Percentiles rank a stretch among this genome's conserved stretches.
Evolutionary conservation across 441 rosid genomes (phyloP).

Genomic region (Erysimum cheiri): DNA sequence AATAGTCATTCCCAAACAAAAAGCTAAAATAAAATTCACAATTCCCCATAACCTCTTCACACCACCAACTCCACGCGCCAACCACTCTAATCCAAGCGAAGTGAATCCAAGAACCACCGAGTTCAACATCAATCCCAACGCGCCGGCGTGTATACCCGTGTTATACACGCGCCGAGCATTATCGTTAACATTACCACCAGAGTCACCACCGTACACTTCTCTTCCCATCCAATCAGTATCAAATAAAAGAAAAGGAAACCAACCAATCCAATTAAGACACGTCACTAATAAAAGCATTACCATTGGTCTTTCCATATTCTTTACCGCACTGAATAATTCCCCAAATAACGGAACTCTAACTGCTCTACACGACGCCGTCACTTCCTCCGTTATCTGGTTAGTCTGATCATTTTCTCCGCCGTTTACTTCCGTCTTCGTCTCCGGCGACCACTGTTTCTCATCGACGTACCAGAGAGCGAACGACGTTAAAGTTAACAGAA

Average conservation of each 20-base stretch:
- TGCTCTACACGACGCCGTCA: background rate
- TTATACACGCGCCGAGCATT: constrained; percentile 48
- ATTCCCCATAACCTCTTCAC: constrained; percentile 72
- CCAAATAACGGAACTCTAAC: constrained; percentile 49
- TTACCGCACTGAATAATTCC: constrained; percentile 54
- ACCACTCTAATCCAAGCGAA: constrained; percentile 57
- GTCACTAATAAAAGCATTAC: constrained; percentile 74
- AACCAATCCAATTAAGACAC: constrained; percentile 82
- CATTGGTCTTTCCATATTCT: constrained; percentile 66
- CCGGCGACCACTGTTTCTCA: constrained; percentile 61
- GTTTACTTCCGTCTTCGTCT: constrained; percentile 10
- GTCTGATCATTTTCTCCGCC: background rate
- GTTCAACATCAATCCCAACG: constrained; percentile 79
- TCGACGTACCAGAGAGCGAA: constrained; percentile 53
- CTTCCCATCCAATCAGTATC: constrained; percentile 97
- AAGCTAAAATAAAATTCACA: constrained; percentile 66
- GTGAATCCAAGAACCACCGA: constrained; percentile 58
- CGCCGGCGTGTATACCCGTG: constrained; percentile 70
- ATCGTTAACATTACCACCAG: constrained; percentile 37
- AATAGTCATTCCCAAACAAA: constrained; percentile 57
- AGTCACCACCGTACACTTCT: constrained; percentile 80
- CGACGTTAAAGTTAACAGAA: constrained; percentile 52
- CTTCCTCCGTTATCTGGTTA: constrained; percentile 39
- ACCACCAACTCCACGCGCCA: constrained; percentile 59
- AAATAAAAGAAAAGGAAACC: constrained; percentile 87